Conservation (phyloP, 129 eudicot genomes). For the Ambrosia artemisiifolia region DNA sequence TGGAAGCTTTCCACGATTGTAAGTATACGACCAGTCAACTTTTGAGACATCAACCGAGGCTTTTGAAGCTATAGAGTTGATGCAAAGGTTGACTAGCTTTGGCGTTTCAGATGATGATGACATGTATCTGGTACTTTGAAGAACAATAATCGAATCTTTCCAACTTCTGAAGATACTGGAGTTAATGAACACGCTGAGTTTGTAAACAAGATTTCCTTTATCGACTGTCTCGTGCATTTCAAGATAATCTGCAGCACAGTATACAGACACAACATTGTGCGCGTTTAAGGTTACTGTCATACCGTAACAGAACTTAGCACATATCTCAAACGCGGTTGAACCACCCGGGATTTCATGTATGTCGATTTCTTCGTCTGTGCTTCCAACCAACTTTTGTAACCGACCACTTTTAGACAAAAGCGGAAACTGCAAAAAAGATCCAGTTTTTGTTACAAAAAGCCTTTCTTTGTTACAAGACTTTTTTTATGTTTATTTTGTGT, state of each 20-base stretch:
- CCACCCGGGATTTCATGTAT: conserved; percentile 91
- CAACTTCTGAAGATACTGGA: conserved; percentile 86
- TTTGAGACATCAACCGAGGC: conserved; percentile 70
- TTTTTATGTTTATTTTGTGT: conserved; percentile 9
- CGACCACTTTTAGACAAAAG: conserved; percentile 80
- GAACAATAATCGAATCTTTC: conserved; percentile 94
- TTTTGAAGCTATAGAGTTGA: conserved; percentile 75
- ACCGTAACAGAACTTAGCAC: conserved; percentile 96
- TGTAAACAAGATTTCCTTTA: conserved; percentile 88
- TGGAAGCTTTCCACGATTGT: conserved; percentile 67
- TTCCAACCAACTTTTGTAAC: conserved; percentile 62
- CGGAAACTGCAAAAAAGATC: conserved; percentile 65
- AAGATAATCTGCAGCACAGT: conserved; percentile 92
- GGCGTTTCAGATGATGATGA: conserved; percentile 68
- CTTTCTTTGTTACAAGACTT: neutral
- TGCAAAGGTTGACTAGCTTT: conserved; percentile 66
- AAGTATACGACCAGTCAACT: conserved; percentile 91
- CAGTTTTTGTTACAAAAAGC: conserved; percentile 3
- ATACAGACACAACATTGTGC: conserved; percentile 64
- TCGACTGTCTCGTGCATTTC: conserved; percentile 84
- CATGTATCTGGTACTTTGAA: conserved; percentile 60
- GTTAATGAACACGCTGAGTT: conserved; percentile 75
- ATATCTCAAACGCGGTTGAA: conserved; percentile 69
- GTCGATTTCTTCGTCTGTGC: conserved; percentile 51
- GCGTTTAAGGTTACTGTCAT: conserved; percentile 93